phyloP scores from a whole-genome alignment of 169 alveolate species.

The Eimeria zaria region DNA sequence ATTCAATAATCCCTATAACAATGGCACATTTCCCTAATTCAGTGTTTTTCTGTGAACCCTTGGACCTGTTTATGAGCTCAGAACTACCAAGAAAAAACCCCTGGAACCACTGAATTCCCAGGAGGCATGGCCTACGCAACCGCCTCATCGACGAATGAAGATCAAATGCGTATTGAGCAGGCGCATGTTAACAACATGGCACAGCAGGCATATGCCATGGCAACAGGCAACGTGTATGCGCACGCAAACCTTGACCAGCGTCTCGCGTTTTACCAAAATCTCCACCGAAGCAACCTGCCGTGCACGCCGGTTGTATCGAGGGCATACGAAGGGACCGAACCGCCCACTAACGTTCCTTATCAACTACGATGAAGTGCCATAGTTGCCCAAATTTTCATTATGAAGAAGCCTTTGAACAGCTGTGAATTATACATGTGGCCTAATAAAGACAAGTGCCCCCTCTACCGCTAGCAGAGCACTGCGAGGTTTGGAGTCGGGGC shows the following conservation, averaged over 20 bases:
- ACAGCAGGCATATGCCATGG: conserved; percentile 49
- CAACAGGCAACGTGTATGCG: conserved; percentile 60
- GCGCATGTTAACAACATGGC: conserved; percentile 55
- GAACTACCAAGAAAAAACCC: neutral
- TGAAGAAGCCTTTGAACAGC: neutral
- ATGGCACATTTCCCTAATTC: neutral
- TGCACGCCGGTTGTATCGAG: conserved; percentile 60
- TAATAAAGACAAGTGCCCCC: neutral
- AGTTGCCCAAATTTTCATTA: neutral
- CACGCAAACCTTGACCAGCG: conserved; percentile 64
- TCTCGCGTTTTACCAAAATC: conserved; percentile 43
- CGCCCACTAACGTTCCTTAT: conserved; percentile 10
- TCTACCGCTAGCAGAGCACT: neutral
- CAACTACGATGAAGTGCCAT: neutral
- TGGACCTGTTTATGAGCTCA: neutral
- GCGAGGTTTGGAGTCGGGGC: neutral
- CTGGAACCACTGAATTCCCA: conserved; percentile 35
- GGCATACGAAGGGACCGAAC: conserved; percentile 46
- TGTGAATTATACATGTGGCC: neutral
- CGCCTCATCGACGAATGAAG: conserved; percentile 12
- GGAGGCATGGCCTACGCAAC: conserved; percentile 67
- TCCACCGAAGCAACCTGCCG: conserved; percentile 58
- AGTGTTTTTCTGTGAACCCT: neutral
- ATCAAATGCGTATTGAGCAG: conserved; percentile 45
- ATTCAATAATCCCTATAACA: neutral